These are phyloP conservation scores for Extremus antarcticus DNA, from an alignment of 495 filamentous ascomycete species.

Conservation along the genomic window DNA sequence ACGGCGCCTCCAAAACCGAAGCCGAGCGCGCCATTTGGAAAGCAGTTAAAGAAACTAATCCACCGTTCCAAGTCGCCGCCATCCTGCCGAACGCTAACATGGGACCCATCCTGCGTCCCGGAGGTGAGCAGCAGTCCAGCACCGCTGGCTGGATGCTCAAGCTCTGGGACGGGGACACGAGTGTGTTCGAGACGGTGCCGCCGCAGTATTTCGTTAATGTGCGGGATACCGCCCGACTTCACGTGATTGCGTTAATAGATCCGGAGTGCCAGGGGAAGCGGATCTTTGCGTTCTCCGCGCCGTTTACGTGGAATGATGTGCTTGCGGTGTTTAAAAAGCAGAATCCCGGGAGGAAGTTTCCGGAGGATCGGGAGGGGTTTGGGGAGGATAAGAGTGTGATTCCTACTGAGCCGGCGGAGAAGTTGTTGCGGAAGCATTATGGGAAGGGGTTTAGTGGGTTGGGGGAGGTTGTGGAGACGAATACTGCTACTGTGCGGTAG, in stretches of 20 bases:
- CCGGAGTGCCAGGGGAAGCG: slow-evolving; percentile 34
- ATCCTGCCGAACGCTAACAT: slow-evolving; percentile 20
- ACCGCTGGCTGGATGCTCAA: slow-evolving; percentile 8
- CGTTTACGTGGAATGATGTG: slow-evolving; percentile 32
- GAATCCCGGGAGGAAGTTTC: slow-evolving; percentile 26
- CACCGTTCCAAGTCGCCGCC: slow-evolving; percentile 11
- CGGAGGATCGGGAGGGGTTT: slow-evolving; percentile 18
- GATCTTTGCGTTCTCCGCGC: slow-evolving; percentile 37
- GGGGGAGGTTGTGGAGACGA: slow-evolving; percentile 17
- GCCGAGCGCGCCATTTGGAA: slow-evolving; percentile 22
- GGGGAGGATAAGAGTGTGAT: slow-evolving; percentile 22
- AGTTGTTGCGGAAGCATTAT: slow-evolving; percentile 29
- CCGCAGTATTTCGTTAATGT: slow-evolving; percentile 35
- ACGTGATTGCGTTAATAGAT: slow-evolving; percentile 38
- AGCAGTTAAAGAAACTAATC: slow-evolving; percentile 19
- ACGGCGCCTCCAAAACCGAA: slow-evolving; percentile 22
- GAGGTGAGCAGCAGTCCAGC: slow-evolving; percentile 9
- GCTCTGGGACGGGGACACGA: slow-evolving; percentile 13
- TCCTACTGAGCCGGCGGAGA: slow-evolving; percentile 21
- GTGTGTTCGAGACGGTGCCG: not conserved
- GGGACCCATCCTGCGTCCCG: slow-evolving; percentile 15
- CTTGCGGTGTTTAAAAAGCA: slow-evolving; percentile 28
- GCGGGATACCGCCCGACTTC: slow-evolving; percentile 38
- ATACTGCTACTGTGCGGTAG: not conserved
- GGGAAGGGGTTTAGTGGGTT: slow-evolving; percentile 16